Evolutionary conservation across 2,329 filamentous ascomycete species (phyloP).

Genomic region (Cadophora sp.): DNA sequence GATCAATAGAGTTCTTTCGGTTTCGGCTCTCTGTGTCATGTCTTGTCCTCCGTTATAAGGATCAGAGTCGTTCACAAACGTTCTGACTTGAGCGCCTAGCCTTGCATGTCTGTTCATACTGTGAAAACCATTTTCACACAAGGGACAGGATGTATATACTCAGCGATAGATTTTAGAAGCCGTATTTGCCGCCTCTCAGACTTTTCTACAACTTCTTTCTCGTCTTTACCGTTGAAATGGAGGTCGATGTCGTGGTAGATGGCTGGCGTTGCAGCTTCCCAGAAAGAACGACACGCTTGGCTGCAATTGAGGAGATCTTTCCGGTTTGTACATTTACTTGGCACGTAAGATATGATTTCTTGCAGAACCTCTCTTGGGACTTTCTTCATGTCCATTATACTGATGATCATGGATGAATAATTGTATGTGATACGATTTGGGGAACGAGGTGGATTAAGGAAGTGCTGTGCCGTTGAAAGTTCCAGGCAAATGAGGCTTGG

Average conservation of each 20-base stretch:
- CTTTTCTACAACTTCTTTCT: conserved; percentile 8
- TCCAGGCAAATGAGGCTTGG: background rate
- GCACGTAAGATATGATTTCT: conserved; percentile 17
- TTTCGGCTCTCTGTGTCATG: background rate
- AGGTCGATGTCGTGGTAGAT: conserved; percentile 21
- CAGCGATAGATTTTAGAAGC: conserved; percentile 19
- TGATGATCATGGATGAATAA: too few species aligned
- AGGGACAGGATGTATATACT: conserved; percentile 2
- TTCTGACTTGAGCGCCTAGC: background rate
- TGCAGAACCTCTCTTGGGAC: conserved; percentile 23
- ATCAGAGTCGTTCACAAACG: conserved; percentile 15
- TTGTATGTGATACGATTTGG: background rate
- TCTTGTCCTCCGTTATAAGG: background rate
- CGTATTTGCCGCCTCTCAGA: background rate
- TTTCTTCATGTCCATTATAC: conserved; percentile 6
- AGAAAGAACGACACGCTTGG: conserved; percentile 12
- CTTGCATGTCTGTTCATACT: conserved; percentile 13
- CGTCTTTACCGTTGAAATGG: background rate
- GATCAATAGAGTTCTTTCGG: background rate
- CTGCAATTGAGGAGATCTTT: conserved; percentile 23
- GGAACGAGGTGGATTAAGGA: background rate
- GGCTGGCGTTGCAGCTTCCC: conserved; percentile 12
- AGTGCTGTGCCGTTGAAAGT: background rate
- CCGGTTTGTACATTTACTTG: background rate
- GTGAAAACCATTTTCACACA: background rate